Percentiles rank a stretch among this genome's conserved stretches.
Evolutionary conservation across 768 basidiomycete species (phyloP).

Genomic region (Mycena albidolilacea): DNA sequence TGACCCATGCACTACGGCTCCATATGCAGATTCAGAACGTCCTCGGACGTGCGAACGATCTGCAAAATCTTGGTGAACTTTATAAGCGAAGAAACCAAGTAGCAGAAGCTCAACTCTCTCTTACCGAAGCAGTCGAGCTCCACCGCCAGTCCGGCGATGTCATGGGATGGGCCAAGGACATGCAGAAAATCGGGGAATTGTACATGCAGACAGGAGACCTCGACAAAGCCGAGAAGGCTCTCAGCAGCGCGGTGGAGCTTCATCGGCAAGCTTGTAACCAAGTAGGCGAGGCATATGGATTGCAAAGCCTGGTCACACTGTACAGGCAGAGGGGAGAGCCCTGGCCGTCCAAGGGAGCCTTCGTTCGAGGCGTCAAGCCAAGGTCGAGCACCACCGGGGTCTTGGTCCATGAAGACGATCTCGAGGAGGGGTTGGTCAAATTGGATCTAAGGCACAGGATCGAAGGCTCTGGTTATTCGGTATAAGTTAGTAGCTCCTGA

Average conservation of each 20-base stretch:
- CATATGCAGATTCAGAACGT: constrained; percentile 39
- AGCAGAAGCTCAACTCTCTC: constrained; percentile 36
- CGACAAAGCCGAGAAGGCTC: constrained; percentile 27
- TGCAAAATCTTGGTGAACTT: constrained; percentile 37
- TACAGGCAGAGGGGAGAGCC: constrained; percentile 17
- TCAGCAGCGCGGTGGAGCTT: constrained; percentile 33
- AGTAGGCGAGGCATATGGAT: constrained; percentile 27
- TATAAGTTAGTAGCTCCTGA: background rate
- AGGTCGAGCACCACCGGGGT: constrained; percentile 9
- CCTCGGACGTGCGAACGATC: constrained; percentile 35
- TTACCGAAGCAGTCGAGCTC: constrained; percentile 38
- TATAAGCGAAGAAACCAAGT: constrained; percentile 32
- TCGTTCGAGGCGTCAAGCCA: constrained; percentile 23
- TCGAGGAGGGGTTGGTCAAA: constrained; percentile 7
- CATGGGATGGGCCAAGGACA: constrained; percentile 32
- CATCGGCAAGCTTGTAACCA: constrained; percentile 31
- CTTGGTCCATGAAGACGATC: background rate
- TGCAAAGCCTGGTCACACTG: constrained; percentile 31
- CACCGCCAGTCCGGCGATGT: constrained; percentile 36
- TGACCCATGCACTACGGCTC: constrained; percentile 36
- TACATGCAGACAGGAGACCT: constrained; percentile 15
- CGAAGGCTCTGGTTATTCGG: constrained; percentile 21
- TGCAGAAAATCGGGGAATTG: constrained; percentile 34
- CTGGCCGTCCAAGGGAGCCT: background rate
- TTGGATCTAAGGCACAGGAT: constrained; percentile 15